Conservation (phyloP, 805 yeast genomes). For the Metschnikowia orientalis region DNA sequence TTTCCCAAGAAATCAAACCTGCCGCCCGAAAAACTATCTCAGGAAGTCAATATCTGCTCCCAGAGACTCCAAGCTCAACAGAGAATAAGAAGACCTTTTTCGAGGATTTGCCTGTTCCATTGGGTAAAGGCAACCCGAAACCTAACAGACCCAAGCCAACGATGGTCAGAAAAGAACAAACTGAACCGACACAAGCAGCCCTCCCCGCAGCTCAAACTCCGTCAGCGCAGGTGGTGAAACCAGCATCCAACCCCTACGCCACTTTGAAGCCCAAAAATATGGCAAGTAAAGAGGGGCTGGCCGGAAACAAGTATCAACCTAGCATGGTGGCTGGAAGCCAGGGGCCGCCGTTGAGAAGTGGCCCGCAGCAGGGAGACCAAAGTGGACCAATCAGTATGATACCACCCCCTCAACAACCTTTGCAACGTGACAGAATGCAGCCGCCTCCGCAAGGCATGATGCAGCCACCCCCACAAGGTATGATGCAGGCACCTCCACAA, state of each 20-base stretch:
- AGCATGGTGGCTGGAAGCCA: too few species aligned
- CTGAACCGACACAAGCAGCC: constrained; percentile 10
- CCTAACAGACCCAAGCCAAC: constrained; percentile 1
- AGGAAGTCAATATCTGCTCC: background rate
- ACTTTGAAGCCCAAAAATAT: constrained; percentile 9
- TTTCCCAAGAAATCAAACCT: constrained; percentile 39
- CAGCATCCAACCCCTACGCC: constrained; percentile 29
- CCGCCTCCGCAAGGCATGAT: too few species aligned
- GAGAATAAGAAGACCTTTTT: constrained; percentile 43
- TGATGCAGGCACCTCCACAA: too few species aligned
- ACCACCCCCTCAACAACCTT: too few species aligned
- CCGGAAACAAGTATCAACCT: constrained; percentile 12
- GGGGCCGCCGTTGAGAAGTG: background rate
- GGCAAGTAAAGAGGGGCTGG: too few species aligned
- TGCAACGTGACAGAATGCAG: too few species aligned
- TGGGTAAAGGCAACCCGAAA: constrained; percentile 21
- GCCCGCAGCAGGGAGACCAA: too few species aligned
- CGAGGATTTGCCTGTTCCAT: constrained; percentile 50
- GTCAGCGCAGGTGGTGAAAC: constrained; percentile 21
- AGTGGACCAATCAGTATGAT: too few species aligned
- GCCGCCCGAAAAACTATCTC: constrained; percentile 31
- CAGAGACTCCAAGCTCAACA: background rate
- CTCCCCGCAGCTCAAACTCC: constrained; percentile 11
- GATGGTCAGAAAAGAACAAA: constrained; percentile 1
- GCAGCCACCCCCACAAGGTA: too few species aligned